Evolutionary conservation across 495 filamentous ascomycete species (phyloP), one percentile per base, ranked within the genome.

Genomic region (Echria macrotheca): DNA sequence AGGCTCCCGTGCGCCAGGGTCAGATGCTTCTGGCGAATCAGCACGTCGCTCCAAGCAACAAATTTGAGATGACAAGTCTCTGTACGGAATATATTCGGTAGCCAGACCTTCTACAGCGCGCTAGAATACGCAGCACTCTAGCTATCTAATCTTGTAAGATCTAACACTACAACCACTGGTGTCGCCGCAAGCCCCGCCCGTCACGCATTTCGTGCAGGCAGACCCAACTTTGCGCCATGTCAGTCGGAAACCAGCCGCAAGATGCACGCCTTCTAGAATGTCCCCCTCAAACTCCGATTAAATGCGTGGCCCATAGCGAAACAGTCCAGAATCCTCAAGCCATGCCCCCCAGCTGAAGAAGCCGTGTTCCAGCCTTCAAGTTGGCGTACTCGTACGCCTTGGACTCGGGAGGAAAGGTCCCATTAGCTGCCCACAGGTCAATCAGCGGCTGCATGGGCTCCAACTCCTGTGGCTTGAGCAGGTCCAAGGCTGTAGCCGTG

Each of bases 361-460:
- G 41, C 19, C 65, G 64, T 24, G 63, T 58, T 15, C 73, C 73
- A 4, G 57, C 70, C 29, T 69, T 67, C n/a, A 78, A 58, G 55
- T 78, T 79, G 44, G 77, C 73, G 47, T 70, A 76, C 41, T 72
- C 73, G 44, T 79, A 78, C 8, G 75, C 77, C 60, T 79, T 80
- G 7, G 73, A 78, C 31, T 86, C 85, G 1, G 82, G 76, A 2
- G 89, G 87, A 50, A 95, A 84, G 22, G 87, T 83, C 38, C 89
- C 88, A 52, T 89, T 87, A 47, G 81, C 83, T 43, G 88, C 81
- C 82, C 90, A 96, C 28, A 95, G 72, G 58, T 96, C 89, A 52
- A 96, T 86, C 59, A 96, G 64, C 9, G 87, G 85, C 72, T 91
- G 87, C 90, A 96, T 94, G 11, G 90, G 90, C 77, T 95, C 88